phyloP scores from a whole-genome alignment of 2,329 filamentous ascomycete species.

The Exophiala sideris region DNA sequence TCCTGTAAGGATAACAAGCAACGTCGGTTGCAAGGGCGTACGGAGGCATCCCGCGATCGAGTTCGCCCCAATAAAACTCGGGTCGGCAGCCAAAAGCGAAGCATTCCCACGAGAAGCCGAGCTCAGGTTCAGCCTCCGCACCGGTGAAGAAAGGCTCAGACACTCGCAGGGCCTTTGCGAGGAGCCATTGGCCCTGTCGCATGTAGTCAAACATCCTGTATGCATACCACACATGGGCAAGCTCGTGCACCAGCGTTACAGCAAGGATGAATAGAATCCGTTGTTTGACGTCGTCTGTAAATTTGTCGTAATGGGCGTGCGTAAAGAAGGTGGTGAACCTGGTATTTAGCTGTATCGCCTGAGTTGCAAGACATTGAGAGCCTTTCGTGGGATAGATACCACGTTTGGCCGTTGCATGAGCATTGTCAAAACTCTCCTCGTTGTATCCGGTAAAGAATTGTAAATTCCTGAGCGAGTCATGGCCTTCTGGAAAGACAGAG shows the following conservation, averaged over 20 bases:
- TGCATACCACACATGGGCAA: background rate
- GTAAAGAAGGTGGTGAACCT: constrained; percentile 4
- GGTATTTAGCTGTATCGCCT: constrained; percentile 1
- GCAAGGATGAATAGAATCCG: constrained; percentile 3
- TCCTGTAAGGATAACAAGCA: background rate
- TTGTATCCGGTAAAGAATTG: constrained; percentile 3
- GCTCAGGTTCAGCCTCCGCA: background rate
- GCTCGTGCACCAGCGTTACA: constrained; percentile 8
- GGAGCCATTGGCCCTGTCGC: too few relatives aligned
- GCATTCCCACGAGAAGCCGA: background rate
- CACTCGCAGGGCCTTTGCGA: too few relatives aligned
- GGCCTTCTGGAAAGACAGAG: background rate
- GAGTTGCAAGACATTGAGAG: background rate
- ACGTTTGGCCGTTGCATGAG: background rate
- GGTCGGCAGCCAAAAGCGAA: background rate
- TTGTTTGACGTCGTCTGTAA: background rate
- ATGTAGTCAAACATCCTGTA: too few relatives aligned
- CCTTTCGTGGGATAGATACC: background rate
- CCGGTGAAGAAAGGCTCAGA: background rate
- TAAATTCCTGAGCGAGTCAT: background rate
- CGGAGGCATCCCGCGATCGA: background rate
- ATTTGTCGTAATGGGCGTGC: background rate
- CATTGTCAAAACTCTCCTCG: background rate
- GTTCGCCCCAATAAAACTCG: background rate
- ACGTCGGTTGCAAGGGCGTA: background rate